Conservation (phyloP, 306 rosid species). For the Comarum palustre region DNA sequence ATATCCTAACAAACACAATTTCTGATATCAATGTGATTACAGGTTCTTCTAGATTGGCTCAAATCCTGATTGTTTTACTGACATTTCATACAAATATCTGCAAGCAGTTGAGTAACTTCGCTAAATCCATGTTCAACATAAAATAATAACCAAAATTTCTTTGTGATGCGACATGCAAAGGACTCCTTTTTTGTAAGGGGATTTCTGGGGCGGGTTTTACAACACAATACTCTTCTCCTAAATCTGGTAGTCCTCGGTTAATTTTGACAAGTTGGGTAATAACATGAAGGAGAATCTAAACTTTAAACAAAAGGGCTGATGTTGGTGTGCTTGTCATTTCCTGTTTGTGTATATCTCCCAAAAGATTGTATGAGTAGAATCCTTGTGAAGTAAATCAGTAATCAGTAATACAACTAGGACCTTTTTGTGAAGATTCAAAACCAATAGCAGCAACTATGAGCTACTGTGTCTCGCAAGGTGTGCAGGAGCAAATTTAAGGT, state of each 20-base stretch:
- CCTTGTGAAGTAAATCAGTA: no score
- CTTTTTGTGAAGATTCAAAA: no score
- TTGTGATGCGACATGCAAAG: not conserved
- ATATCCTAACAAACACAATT: not conserved
- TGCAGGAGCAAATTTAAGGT: no score
- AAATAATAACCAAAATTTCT: not conserved
- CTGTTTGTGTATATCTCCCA: slow-evolving; percentile 79
- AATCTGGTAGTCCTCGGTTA: slow-evolving; percentile 12
- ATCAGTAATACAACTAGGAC: no score
- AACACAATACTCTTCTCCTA: not conserved
- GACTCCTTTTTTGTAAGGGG: not conserved
- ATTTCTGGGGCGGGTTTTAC: not conserved
- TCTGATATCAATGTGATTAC: not conserved
- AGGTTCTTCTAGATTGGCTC: not conserved
- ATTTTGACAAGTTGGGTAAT: slow-evolving; percentile 45
- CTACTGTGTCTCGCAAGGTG: no score
- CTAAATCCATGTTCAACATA: not conserved
- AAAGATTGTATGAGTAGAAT: slow-evolving; percentile 40
- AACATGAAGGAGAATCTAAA: slow-evolving; percentile 46
- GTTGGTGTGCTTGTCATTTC: slow-evolving; percentile 69
- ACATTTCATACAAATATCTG: slow-evolving; percentile 2
- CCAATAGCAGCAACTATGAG: no score
- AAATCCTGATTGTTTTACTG: not conserved
- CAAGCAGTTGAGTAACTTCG: not conserved
- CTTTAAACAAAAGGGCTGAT: slow-evolving; percentile 69